Evolutionary conservation across 2,329 filamentous ascomycete genomes (phyloP), one percentile per base, ranked within the genome.

Genomic region (Cytospora schulzeri): DNA sequence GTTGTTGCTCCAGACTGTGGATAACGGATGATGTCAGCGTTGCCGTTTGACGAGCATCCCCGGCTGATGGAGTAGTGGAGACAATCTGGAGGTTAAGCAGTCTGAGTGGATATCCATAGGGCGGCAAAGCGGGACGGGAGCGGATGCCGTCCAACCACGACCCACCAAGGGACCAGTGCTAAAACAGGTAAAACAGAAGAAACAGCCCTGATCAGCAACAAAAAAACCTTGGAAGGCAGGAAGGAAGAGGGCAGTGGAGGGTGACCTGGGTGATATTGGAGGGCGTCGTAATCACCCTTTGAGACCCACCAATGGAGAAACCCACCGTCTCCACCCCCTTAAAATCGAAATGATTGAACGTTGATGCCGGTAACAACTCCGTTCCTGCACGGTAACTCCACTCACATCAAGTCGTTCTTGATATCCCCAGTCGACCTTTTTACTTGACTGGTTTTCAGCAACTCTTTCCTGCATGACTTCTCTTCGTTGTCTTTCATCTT

Each of bases 391-490:
- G 12, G 45, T n/a, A 22, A 48, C 9, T 17, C 45, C 45, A n/a
- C n/a, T n/a, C 45, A 24, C n/a, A 24, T 15, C n/a, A 57, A 12
- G 15, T 14, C 19, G 15, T 63, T 15, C 17, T 31, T 33, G 26
- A 31, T 24, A 33, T 57, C 12, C 33, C 35, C 29, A 17, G 51
- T 58, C 61, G 31, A 45, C 55, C 22, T 55, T n/a, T 26, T 48
- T 35, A 22, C 45, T 63, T 59, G 55, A 63, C 55, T 52, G 33
- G 7, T 41, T 24, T 53, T 4, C 15, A 29, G 22, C 15, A 28
- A 29, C 8, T 14, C 17, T 45, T 31, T 33, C 48, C 45, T 28
- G 24, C 38, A n/a, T 4, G 45, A 22, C 45, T n/a, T 48, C n/a
- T 11, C n/a, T 48, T 24, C 11, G n/a, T 48, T 48, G n/a, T 48